These are phyloP conservation scores for Dillenia turbinata DNA, from an alignment of 164 flowering plant species.

Conservation along the genomic window DNA sequence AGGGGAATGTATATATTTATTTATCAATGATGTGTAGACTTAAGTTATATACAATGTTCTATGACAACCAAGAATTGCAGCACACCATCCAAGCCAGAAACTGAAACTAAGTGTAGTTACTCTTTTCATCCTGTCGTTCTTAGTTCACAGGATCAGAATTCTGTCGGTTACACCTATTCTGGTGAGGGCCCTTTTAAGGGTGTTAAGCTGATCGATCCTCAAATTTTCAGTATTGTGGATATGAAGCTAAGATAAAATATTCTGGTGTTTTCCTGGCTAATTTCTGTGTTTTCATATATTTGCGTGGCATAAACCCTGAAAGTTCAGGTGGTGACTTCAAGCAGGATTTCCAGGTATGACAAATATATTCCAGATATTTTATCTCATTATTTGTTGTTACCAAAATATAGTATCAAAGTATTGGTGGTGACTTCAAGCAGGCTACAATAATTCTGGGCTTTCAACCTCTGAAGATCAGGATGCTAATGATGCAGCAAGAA, in stretches of 20 bases:
- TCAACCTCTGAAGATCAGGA: conserved; percentile 48
- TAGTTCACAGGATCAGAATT: too few relatives aligned
- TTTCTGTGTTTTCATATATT: neutral
- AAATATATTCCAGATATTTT: neutral
- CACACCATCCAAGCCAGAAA: too few relatives aligned
- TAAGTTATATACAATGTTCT: neutral
- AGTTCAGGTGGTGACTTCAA: conserved; percentile 90
- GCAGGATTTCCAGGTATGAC: conserved; percentile 84
- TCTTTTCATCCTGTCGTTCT: too few relatives aligned
- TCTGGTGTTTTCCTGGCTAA: neutral
- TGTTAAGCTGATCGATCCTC: too few relatives aligned
- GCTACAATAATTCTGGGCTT: conserved; percentile 84
- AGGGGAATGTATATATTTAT: conserved; percentile 3
- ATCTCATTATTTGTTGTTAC: conserved; percentile 12
- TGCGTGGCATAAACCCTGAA: conserved; percentile 80
- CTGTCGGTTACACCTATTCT: too few relatives aligned
- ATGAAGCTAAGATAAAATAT: neutral
- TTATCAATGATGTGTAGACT: too few relatives aligned
- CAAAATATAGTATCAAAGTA: conserved; percentile 42
- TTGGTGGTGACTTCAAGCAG: conserved; percentile 49
- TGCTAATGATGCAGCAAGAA: conserved; percentile 23
- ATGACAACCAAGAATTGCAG: too few relatives aligned
- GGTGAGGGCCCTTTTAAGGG: too few relatives aligned
- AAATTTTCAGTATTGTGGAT: neutral
- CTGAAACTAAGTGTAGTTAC: too few relatives aligned